Base-by-base conservation (phyloP, 768 basidiomycete species). In the Phallus indusiatus region DNA sequence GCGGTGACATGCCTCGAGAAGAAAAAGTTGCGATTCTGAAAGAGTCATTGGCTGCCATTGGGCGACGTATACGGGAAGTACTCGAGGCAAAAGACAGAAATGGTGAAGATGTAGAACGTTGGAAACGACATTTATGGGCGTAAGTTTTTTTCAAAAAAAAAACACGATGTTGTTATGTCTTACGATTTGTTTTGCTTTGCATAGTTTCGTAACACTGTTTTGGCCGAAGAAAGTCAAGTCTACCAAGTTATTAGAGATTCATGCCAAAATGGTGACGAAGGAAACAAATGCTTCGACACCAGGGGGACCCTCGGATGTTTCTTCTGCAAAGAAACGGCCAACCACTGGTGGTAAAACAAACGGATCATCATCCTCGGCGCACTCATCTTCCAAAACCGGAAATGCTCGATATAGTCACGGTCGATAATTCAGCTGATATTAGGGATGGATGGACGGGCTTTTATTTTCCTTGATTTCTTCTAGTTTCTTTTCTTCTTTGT, bases 221-320 rank as follows among this genome's bases (percentile, higher is more conserved):
- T 97, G 94, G 94, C 94, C 94, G 5, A 90, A 95, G 77, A 91
- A 94, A 72, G 94, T 97, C 64, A 93, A 88, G 69, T 91, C 93
- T 12, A 84, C 82, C 16, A 96, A 96, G 72, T 75, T 97, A 42
- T 90, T 94, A 71, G 92, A 93, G 68, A 95, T 97, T 48, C 93
- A 96, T 67, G 88, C 90, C 16, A 96, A 96, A 74, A 92, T 96
- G 88, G 90, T 91, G 62, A 86, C 87, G 80, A 90, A 90, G 71
- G 89, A 89, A 37, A 59, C 47, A 21, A 56, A 53, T 46, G 57
- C 57, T 9, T 59, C 57, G 12, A 59, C 57, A 5, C 57, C 57
- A 17, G 34, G 57, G 28, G 52, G 47, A 8, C 37, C 57, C n/a
- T 35, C 57, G 17, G 57, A 59, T 53, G 57, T 47, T 28, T 50